phyloP scores from a whole-genome alignment of 2,329 filamentous ascomycete species.

The Didymella pomorum region DNA sequence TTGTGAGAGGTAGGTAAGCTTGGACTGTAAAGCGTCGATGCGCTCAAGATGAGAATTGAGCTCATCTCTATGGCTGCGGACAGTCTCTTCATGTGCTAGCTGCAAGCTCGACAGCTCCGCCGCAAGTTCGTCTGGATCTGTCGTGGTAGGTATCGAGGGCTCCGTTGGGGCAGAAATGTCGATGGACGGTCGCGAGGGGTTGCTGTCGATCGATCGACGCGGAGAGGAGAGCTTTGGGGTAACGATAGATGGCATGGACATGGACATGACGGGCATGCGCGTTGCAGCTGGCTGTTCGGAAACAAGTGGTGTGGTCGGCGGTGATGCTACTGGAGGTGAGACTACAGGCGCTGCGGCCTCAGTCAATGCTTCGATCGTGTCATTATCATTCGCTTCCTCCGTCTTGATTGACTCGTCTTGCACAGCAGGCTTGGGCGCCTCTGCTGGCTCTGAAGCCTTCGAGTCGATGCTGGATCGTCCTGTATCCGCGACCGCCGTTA shows the following conservation, averaged over 20 bases:
- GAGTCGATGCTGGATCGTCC: constrained; percentile 57
- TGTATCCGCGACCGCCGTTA: constrained; percentile 41
- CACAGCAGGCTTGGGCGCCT: constrained; percentile 22
- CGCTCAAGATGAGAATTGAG: constrained; percentile 83
- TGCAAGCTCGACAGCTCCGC: constrained; percentile 58
- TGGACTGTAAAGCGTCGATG: constrained; percentile 90
- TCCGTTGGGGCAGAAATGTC: constrained; percentile 43
- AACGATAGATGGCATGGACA: constrained; percentile 46
- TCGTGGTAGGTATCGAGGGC: constrained; percentile 38
- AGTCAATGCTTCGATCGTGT: constrained; percentile 35
- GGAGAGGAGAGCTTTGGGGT: constrained; percentile 40
- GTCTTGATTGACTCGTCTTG: constrained; percentile 26
- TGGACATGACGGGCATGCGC: constrained; percentile 39
- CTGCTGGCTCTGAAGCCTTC: constrained; percentile 43
- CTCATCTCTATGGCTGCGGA: constrained; percentile 77
- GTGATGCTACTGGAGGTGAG: constrained; percentile 22
- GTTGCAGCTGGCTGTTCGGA: constrained; percentile 50
- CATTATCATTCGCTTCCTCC: constrained; percentile 23
- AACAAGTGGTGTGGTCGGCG: constrained; percentile 29
- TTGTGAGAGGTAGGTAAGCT: constrained; percentile 85
- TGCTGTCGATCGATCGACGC: constrained; percentile 47
- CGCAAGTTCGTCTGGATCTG: constrained; percentile 49
- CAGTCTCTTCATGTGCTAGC: constrained; percentile 59
- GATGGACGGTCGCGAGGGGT: constrained; percentile 41
- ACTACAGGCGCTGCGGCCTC: constrained; percentile 31